Evolutionary conservation across 1,284 basidiomycete genomes (phyloP), one percentile per base, ranked within the genome.

Genomic region (Apiotrichum siamense): DNA sequence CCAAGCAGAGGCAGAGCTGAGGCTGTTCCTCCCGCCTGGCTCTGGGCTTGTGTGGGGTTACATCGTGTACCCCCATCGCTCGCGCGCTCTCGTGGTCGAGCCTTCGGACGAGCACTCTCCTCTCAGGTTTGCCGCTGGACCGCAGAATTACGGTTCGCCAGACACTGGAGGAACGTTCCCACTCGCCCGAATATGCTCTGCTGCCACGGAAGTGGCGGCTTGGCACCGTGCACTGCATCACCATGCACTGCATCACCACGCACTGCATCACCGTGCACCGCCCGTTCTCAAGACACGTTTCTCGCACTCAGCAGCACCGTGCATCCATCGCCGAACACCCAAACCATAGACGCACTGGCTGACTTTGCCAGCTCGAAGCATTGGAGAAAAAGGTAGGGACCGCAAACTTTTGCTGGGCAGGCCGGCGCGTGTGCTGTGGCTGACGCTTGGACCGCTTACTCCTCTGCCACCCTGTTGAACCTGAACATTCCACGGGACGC

Each of bases 361-460:
- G 31, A 44, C 31, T 18, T 9, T 39, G n/a, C 29, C 49, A 61
- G 60, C 53, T 61, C 7, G 60, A 61, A 49, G 49, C 49, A 4
- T 36, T 61, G 1, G 60, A 61, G 45, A 38, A 23, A 7, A 61
- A 61, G 41, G 55, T 57, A 31, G 4, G 51, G 21, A 41, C 17
- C 24, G 13, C 36, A 21, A 17, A 6, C 5, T 40, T 25, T 15
- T 26, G 24, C 9, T 4, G 12, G 29, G 15, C 7, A 31, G 29
- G 29, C 29, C 15, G 29, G 29, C 29, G 29, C 29, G 9, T 31
- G 29, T 31, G 9, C 29, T 20, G 36, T 17, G 40, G 32, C 43
- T 44, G 31, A 10, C 20, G 18, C 42, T 11, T 18, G 33, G 32
- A 27, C 42, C 20, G 15, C 18, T 2, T 43, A 12, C 13, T 17